These are phyloP conservation scores for Rhizoclosmatium globosum DNA, from an alignment of 192 early-diverging fungal genomes.

Conservation along the genomic window DNA sequence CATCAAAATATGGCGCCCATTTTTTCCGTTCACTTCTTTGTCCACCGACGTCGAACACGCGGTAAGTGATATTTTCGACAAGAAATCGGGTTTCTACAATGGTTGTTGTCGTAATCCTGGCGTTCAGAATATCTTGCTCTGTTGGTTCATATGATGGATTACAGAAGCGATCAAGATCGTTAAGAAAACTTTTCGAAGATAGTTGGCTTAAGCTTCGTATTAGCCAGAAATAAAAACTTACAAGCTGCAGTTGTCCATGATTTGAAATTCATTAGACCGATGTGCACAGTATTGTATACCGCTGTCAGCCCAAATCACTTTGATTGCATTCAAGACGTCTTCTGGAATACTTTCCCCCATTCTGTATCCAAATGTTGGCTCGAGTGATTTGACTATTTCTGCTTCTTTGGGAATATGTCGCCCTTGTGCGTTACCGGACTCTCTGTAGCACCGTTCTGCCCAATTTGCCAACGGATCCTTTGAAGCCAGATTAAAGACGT, in stretches of 20 bases:
- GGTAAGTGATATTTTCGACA: not conserved
- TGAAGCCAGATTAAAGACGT: too few relatives aligned
- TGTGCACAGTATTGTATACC: conserved; percentile 82
- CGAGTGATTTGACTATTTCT: too few relatives aligned
- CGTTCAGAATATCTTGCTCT: conserved; percentile 15
- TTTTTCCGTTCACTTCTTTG: conserved; percentile 85
- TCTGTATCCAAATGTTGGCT: too few relatives aligned
- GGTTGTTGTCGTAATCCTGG: not conserved
- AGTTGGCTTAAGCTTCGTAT: not conserved
- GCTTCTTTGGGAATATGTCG: too few relatives aligned
- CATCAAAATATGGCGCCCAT: conserved; percentile 89
- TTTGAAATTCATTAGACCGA: conserved; percentile 88
- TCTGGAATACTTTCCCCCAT: too few relatives aligned
- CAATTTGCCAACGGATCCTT: too few relatives aligned
- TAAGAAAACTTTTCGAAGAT: not conserved
- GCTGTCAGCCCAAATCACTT: conserved; percentile 81
- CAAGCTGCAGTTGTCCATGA: conserved; percentile 71
- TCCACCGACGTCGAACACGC: conserved; percentile 90
- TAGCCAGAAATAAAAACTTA: not conserved
- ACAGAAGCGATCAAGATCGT: not conserved
- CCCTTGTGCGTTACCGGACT: too few relatives aligned
- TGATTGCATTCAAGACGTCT: conserved; percentile 61
- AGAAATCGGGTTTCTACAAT: conserved; percentile 1
- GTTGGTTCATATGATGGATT: not conserved
- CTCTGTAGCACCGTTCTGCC: too few relatives aligned